phyloP scores from a whole-genome alignment of 208 protist genomes.

The Herpetomonas samuelpessoai region DNA sequence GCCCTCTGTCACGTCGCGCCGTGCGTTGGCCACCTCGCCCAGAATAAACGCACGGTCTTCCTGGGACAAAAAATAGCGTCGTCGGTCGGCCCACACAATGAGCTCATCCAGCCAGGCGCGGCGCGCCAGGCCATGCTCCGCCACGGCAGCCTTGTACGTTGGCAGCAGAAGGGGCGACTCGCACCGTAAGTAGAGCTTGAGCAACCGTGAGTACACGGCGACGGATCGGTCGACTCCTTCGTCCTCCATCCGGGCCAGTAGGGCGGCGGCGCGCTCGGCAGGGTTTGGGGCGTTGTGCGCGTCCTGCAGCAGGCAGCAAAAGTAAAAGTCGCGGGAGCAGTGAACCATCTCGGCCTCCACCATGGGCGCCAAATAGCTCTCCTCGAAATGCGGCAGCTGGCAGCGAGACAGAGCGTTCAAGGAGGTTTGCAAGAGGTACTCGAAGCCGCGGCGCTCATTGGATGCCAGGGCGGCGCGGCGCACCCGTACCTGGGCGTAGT shows the following conservation, averaged over 20 bases:
- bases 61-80: conserved; percentile 60
- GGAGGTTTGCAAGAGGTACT: conserved; percentile 76
- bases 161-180: conserved; percentile 50
- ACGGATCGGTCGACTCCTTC: conserved; percentile 34
- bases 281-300: conserved; percentile 68
- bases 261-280: conserved; percentile 35
- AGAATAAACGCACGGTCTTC: conserved; percentile 63
- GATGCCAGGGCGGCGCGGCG: neutral
- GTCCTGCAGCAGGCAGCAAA: conserved; percentile 62
- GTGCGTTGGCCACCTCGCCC: conserved; percentile 33
- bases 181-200: conserved; percentile 67
- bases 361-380: conserved; percentile 48
- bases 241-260: conserved; percentile 39
- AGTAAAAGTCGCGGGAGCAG: conserved; percentile 71
- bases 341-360: conserved; percentile 32
- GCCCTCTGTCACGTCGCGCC: conserved; percentile 8
- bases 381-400: conserved; percentile 56
- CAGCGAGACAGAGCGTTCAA: conserved; percentile 70
- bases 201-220: conserved; percentile 44
- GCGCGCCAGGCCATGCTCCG: conserved; percentile 26
- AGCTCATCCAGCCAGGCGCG: conserved; percentile 65
- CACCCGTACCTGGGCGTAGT: conserved; percentile 24
- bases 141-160: conserved; percentile 51
- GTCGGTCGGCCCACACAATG: conserved; percentile 79
- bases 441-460: conserved; percentile 31